Conservation (phyloP, 768 basidiomycete species). For the Podaxis mareebaensis region DNA sequence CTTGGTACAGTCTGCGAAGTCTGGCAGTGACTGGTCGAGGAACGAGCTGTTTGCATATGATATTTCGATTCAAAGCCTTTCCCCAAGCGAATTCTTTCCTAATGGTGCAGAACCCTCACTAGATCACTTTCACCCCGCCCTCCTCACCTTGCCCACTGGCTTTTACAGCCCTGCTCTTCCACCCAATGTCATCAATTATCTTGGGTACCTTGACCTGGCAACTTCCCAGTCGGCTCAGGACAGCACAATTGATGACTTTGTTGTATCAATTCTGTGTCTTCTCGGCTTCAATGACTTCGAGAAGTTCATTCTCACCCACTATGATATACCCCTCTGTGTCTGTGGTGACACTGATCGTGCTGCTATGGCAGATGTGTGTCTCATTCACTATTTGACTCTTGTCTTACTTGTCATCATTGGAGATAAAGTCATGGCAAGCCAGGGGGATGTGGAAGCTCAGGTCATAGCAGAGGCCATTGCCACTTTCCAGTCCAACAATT, state of each 20-base stretch:
- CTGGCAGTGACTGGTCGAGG: slow-evolving; percentile 1
- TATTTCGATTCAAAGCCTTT: background rate
- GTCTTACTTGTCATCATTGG: background rate
- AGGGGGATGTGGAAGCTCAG: slow-evolving; percentile 26
- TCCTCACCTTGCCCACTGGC: too few relatives aligned
- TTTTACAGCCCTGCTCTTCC: too few relatives aligned
- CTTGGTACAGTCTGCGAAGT: slow-evolving; percentile 1
- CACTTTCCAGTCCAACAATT: slow-evolving; percentile 33
- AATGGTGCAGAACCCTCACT: background rate
- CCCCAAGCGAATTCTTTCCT: background rate
- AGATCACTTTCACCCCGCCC: background rate
- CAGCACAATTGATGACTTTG: too few relatives aligned
- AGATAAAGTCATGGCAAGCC: background rate
- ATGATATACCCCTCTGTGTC: too few relatives aligned
- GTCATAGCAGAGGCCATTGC: slow-evolving; percentile 32
- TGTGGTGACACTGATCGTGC: too few relatives aligned
- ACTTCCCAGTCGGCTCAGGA: too few relatives aligned
- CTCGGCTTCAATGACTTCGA: too few relatives aligned
- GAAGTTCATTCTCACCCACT: too few relatives aligned
- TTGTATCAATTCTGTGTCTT: too few relatives aligned
- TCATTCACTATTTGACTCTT: background rate
- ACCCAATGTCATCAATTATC: too few relatives aligned
- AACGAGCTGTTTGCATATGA: background rate
- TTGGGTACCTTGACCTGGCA: too few relatives aligned
- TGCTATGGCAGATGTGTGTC: background rate